Conservation (phyloP, 192 early-diverging fungal species). For the Podila clonocystis region DNA sequence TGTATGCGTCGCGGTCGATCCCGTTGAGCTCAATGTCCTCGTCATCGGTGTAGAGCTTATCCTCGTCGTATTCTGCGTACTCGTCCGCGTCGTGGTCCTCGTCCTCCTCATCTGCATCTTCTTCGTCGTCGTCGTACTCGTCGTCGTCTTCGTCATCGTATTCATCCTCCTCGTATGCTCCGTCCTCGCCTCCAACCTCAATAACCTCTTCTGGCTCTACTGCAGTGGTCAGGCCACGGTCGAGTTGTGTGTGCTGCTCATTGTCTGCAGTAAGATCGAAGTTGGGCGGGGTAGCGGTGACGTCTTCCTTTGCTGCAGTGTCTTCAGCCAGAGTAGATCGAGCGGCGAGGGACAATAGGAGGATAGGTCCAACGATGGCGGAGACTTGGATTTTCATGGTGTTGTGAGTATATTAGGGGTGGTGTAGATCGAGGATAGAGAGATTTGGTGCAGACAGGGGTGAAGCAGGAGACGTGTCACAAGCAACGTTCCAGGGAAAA, state of each 20-base stretch:
- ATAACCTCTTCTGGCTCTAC: not conserved
- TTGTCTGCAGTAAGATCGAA: not conserved
- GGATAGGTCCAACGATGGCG: slow-evolving; percentile 5
- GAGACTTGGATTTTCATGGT: slow-evolving; percentile 6
- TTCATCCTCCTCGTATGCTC: not conserved
- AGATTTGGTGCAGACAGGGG: not conserved
- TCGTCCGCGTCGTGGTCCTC: slow-evolving; percentile 2
- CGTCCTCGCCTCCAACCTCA: not conserved
- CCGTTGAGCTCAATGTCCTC: not conserved
- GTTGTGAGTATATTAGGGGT: not conserved
- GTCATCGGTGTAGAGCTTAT: not conserved
- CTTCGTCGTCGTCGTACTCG: not conserved
- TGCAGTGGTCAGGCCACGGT: not conserved
- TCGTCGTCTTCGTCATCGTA: slow-evolving; percentile 4
- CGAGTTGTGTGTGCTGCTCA: not conserved
- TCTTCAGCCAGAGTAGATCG: not conserved
- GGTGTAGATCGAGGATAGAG: not conserved
- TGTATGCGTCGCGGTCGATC: not conserved
- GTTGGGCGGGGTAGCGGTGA: not conserved
- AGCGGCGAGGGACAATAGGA: slow-evolving; percentile 1
- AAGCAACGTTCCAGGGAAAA: not conserved
- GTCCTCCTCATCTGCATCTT: not conserved
- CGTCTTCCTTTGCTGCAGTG: not conserved
- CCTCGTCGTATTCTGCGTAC: not conserved
- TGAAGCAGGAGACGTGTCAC: not conserved